A percentile compares a stretch with the other conserved stretches of the same genome.
These are phyloP conservation scores for Wallacemonas rigidus DNA, from an alignment of 208 protist genomes.

Conservation along the genomic window DNA sequence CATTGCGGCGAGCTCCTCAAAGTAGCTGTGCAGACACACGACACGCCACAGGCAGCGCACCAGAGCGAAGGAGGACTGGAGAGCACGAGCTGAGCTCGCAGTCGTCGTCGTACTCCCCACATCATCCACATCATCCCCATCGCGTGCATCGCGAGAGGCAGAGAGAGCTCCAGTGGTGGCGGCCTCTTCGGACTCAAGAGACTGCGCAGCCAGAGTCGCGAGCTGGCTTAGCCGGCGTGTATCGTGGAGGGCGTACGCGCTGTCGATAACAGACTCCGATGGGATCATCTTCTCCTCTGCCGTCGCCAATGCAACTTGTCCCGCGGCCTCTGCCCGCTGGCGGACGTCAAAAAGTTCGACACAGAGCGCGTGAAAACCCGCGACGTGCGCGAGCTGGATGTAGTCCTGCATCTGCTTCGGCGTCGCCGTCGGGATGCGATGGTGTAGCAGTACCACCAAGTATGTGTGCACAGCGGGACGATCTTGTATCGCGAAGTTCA, in stretches of 20 bases:
- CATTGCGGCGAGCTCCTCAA: constrained; percentile 16
- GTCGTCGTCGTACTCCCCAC: background rate
- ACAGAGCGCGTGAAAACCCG: constrained; percentile 50
- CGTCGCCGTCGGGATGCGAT: constrained; percentile 34
- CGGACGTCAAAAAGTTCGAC: constrained; percentile 56
- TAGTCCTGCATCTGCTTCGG: constrained; percentile 54
- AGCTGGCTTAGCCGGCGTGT: constrained; percentile 31
- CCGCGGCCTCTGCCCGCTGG: constrained; percentile 1
- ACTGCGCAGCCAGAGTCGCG: constrained; percentile 47
- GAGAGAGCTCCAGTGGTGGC: background rate
- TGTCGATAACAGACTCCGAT: constrained; percentile 55
- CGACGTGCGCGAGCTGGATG: constrained; percentile 55
- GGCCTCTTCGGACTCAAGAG: constrained; percentile 13
- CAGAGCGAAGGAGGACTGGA: constrained; percentile 44
- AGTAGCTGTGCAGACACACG: constrained; percentile 58
- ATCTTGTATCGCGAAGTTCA: constrained; percentile 50
- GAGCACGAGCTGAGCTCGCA: background rate
- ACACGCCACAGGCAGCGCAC: constrained; percentile 67
- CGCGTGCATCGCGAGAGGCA: no score
- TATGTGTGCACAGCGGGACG: constrained; percentile 47
- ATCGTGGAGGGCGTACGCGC: constrained; percentile 57
- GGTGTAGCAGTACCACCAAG: constrained; percentile 46
- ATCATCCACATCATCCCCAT: no score
- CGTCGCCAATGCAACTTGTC: background rate
- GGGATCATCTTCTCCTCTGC: background rate